Evolutionary conservation across 2,329 filamentous ascomycete genomes (phyloP), one percentile per base, ranked within the genome.

Genomic region (Pseudogymnoascus sp.): DNA sequence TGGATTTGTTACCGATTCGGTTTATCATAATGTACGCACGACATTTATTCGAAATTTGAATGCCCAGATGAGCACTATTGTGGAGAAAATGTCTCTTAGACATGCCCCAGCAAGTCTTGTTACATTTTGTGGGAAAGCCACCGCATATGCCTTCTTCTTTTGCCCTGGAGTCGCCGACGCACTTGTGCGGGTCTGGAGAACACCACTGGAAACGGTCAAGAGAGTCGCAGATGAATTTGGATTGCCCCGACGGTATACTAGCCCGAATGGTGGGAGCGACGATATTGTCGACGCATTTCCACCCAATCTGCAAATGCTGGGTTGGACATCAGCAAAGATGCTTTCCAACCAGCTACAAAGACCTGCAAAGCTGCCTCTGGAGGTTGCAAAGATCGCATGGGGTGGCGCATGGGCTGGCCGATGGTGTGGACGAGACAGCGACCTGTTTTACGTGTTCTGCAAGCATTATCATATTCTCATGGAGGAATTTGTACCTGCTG

Each of bases 101-200:
- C 86, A 86, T 70, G 74, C 75, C 11, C 75, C 75, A 18, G 74
- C 74, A 38, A 84, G 82, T 71, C 70, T 86, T 63, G 87, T 90
- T 37, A 82, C 84, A 1, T 91, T 90, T 69, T 88, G 86, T 68
- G 88, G 88, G 60, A 90, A 89, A 72, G 86, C 87, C 3, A 85
- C 84, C 68, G 87, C 88, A 3, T 90, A 89, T 75, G 87, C 87
- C 8, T 91, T 90, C 72, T 87, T 88, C 72, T 90, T 89, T 70
- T 89, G 87, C 63, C 86, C 87, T 8, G 87, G 87, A 16, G 80
- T 90, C 66, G 86, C 87, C 14, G 88, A 90, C 69, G 80, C 89
- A 42, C 76, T 90, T 65, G 80, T 88, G 16, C 80, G 86, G 37
- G 73, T 90, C 23, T 90, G 88, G 87, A 83, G 83, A 65, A 79